phyloP scores from a whole-genome alignment of 2,329 filamentous ascomycete genomes.

The Mycosphaerella sp. region DNA sequence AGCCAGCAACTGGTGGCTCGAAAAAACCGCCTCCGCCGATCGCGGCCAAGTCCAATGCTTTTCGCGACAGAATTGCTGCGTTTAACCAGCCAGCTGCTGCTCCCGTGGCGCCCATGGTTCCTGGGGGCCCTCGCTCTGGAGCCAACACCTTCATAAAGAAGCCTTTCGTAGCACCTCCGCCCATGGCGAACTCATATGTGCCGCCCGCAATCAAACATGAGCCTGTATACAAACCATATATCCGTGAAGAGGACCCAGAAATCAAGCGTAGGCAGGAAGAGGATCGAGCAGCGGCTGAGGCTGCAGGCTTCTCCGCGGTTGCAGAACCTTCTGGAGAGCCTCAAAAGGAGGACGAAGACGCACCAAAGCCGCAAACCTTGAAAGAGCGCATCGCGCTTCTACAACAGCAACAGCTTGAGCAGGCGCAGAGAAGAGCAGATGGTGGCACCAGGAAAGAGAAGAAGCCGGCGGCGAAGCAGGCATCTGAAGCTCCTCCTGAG shows the following conservation, averaged over 20 bases:
- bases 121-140: constrained; percentile 51
- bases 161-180: constrained; percentile 90
- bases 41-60: constrained; percentile 69
- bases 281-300: constrained; percentile 60
- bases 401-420: constrained; percentile 89
- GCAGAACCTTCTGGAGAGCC: constrained; percentile 36
- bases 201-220: constrained; percentile 60
- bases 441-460: constrained; percentile 75
- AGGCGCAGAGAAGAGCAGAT: constrained; percentile 74
- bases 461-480: constrained; percentile 58
- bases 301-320: constrained; percentile 50
- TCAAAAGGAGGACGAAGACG: constrained; percentile 59
- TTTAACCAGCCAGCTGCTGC: constrained; percentile 88
- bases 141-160: constrained; percentile 81
- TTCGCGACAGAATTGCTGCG: constrained; percentile 91
- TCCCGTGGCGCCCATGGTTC: constrained; percentile 85
- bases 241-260: constrained; percentile 76
- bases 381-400: constrained; percentile 93
- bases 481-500: constrained; percentile 42
- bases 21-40: constrained; percentile 59
- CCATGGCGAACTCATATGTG: constrained; percentile 84
- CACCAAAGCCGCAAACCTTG: constrained; percentile 83
- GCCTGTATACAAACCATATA: constrained; percentile 68
- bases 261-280: constrained; percentile 58
- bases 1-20: constrained; percentile 37